Percentiles rank a stretch among this genome's conserved stretches.
Conservation (phyloP, 1,139 yeast genomes). For the Candida gigantensis region DNA sequence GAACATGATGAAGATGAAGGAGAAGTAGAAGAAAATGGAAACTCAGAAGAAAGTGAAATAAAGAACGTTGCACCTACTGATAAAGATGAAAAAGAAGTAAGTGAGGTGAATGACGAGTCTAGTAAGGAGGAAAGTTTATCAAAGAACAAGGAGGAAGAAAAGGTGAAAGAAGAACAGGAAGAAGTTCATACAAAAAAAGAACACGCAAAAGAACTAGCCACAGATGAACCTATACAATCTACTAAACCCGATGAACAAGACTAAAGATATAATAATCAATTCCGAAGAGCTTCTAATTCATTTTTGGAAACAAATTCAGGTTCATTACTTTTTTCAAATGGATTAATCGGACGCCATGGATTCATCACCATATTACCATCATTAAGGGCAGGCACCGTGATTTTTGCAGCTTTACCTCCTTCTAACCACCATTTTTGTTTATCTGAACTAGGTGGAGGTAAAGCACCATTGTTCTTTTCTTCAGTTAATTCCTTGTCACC, state of each 20-base stretch:
- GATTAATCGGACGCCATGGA: constrained; percentile 68
- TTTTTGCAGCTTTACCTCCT: constrained; percentile 74
- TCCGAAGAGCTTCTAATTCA: constrained; percentile 12
- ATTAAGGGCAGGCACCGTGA: constrained; percentile 46
- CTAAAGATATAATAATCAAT: constrained; percentile 2
- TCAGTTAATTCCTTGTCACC: constrained; percentile 19
- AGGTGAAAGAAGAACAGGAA: not conserved
- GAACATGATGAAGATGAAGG: constrained; percentile 2
- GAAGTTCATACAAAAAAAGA: not conserved
- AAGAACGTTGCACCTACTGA: no score
- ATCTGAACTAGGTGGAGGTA: constrained; percentile 92
- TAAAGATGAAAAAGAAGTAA: no score
- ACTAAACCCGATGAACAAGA: not conserved
- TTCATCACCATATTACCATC: constrained; percentile 52
- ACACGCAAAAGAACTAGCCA: not conserved
- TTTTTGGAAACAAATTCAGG: constrained; percentile 32
- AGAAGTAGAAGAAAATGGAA: not conserved
- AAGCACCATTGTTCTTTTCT: constrained; percentile 31
- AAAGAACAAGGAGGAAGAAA: no score
- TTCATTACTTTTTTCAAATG: constrained; percentile 51
- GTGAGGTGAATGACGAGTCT: no score
- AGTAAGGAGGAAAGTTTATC: no score
- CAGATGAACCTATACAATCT: not conserved
- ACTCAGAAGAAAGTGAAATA: not conserved
- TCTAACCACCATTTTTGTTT: constrained; percentile 88